These are phyloP conservation scores for Prunus kanzakura DNA, from an alignment of 306 rosid species.

Conservation along the genomic window DNA sequence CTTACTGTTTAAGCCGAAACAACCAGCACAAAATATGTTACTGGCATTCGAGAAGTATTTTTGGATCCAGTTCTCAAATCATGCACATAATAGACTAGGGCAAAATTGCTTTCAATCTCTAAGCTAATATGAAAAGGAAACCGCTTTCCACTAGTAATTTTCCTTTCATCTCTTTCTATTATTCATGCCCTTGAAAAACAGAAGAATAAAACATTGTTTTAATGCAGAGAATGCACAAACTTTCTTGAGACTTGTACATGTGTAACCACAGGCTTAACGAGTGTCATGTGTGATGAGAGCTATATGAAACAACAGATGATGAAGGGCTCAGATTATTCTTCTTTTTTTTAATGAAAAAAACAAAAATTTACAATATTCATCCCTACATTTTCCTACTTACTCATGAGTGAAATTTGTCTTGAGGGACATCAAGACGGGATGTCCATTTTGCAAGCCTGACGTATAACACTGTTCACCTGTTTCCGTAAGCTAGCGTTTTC, in stretches of 20 bases:
- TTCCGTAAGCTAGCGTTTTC: conserved; percentile 82
- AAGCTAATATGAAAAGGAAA: background rate
- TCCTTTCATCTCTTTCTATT: conserved; percentile 24
- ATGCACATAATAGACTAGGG: background rate
- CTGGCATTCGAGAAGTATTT: background rate
- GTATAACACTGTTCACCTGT: conserved; percentile 57
- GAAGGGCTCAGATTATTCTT: conserved; percentile 1
- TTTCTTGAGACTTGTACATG: conserved; percentile 8
- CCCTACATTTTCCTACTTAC: conserved; percentile 37
- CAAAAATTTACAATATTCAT: conserved; percentile 33
- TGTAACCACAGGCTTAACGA: conserved; percentile 14
- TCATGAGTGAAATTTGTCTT: conserved; percentile 33
- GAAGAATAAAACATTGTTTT: background rate
- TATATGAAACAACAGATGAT: conserved; percentile 27
- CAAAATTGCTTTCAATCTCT: background rate
- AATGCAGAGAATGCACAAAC: background rate
- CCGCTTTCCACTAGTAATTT: background rate
- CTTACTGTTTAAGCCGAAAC: too few species aligned
- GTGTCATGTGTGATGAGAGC: conserved; percentile 34
- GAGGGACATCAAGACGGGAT: conserved; percentile 30
- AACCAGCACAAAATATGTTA: too few species aligned
- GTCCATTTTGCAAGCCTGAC: conserved; percentile 44
- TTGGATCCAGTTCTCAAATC: background rate
- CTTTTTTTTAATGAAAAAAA: background rate
- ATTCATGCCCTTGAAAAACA: conserved; percentile 16